phyloP scores from a whole-genome alignment of 805 yeast species.

The Kurtzmaniella fragi region DNA sequence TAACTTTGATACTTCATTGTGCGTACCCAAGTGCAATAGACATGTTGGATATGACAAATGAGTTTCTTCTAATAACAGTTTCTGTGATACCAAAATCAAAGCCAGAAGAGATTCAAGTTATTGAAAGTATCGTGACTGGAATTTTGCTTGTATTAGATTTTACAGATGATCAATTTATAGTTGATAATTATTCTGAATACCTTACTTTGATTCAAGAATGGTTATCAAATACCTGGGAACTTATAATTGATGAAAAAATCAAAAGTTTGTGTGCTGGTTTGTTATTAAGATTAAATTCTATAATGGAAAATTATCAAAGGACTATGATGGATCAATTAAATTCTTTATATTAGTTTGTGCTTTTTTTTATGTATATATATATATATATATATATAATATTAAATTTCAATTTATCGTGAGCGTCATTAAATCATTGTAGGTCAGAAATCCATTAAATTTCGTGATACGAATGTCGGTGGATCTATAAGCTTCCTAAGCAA shows the following conservation, averaged over 20 bases:
- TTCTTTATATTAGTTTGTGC: conserved; percentile 13
- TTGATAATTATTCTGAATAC: conserved; percentile 16
- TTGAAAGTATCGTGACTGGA: conserved; percentile 37
- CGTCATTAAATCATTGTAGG: too few relatives aligned
- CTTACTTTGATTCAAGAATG: conserved; percentile 19
- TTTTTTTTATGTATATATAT: conserved; percentile 1
- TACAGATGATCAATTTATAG: conserved; percentile 21
- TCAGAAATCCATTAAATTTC: too few relatives aligned
- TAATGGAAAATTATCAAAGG: conserved; percentile 22
- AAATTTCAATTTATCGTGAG: too few relatives aligned
- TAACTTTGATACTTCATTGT: conserved; percentile 51
- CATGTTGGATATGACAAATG: conserved; percentile 53
- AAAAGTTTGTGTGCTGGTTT: conserved; percentile 39
- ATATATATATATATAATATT: too few relatives aligned
- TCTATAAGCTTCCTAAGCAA: conserved; percentile 7
- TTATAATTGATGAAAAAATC: conserved; percentile 29
- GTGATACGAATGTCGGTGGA: too few relatives aligned
- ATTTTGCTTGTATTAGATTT: conserved; percentile 30
- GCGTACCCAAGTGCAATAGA: conserved; percentile 52
- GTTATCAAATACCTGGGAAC: conserved; percentile 28
- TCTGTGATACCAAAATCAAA: conserved; percentile 15
- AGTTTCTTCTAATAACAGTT: conserved; percentile 35
- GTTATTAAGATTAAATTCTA: conserved; percentile 21
- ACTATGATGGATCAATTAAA: conserved; percentile 27
- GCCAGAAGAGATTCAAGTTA: conserved; percentile 26